These are phyloP conservation scores for Tulasnella sp. DNA, from an alignment of 768 basidiomycete species.

Conservation along the genomic window DNA sequence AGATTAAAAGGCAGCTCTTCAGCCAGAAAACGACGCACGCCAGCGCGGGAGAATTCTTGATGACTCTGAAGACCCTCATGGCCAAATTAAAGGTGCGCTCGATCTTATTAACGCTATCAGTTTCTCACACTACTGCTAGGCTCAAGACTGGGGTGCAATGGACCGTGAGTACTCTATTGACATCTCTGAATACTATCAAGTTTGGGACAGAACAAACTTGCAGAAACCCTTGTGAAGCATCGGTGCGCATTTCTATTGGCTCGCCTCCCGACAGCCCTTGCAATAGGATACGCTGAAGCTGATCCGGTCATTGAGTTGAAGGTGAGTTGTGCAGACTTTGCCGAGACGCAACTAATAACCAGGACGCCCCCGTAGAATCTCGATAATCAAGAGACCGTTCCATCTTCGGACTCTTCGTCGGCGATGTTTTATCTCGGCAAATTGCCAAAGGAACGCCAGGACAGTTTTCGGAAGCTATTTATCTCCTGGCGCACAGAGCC, in stretches of 20 bases:
- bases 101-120: background rate
- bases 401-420: slow-evolving; percentile 31
- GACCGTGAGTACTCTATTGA: slow-evolving; percentile 37
- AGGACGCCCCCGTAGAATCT: slow-evolving; percentile 40
- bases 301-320: slow-evolving; percentile 43
- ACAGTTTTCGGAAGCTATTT: background rate
- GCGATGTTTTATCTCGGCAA: slow-evolving; percentile 29
- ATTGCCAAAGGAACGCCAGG: slow-evolving; percentile 14
- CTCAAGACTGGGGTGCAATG: slow-evolving; percentile 47
- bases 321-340: too few species aligned
- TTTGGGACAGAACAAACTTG: slow-evolving; percentile 29
- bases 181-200: slow-evolving; percentile 29
- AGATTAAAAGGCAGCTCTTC: slow-evolving; percentile 39
- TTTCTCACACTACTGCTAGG: background rate
- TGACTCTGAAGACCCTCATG: slow-evolving; percentile 52
- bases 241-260: slow-evolving; percentile 24
- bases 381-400: slow-evolving; percentile 38
- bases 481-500: slow-evolving; percentile 19
- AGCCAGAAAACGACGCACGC: slow-evolving; percentile 40
- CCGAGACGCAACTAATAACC: too few species aligned
- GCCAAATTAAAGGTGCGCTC: slow-evolving; percentile 49
- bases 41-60: slow-evolving; percentile 44
- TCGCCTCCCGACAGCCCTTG: slow-evolving; percentile 35
- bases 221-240: slow-evolving; percentile 26
- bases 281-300: slow-evolving; percentile 37